Percentiles rank a stretch among this genome's conserved stretches.
Conservation (phyloP, 495 filamentous ascomycete species). For the Immersiella caudata region DNA sequence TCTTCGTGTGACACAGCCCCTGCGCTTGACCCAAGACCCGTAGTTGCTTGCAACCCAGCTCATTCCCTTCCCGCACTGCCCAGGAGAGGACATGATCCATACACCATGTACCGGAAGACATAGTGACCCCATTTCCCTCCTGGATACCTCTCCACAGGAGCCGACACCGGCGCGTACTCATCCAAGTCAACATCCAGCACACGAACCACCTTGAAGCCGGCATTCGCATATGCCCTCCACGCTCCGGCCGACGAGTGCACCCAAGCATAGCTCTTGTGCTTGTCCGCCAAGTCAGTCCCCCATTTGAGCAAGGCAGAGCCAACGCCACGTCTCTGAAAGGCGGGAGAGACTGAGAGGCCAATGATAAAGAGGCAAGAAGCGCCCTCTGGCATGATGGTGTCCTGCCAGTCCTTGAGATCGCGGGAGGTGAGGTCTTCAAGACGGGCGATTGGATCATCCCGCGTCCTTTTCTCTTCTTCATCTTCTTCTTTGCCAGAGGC, state of each 20-base stretch:
- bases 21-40: too few relatives aligned
- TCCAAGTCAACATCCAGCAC: constrained; percentile 18
- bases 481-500: background rate
- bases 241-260: constrained; percentile 18
- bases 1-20: too few relatives aligned
- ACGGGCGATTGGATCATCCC: background rate
- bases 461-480: background rate
- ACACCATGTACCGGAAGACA: constrained; percentile 21
- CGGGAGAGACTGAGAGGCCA: constrained; percentile 14
- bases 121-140: constrained; percentile 22
- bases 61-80: too few relatives aligned
- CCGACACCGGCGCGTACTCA: constrained; percentile 17
- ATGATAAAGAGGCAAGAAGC: constrained; percentile 7
- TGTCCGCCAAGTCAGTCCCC: constrained; percentile 16
- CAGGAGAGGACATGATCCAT: too few relatives aligned
- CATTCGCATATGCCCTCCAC: constrained; percentile 11
- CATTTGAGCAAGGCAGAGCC: constrained; percentile 15
- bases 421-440: constrained; percentile 6
- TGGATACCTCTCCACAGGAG: constrained; percentile 3
- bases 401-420: constrained; percentile 14
- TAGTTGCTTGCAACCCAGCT: too few relatives aligned
- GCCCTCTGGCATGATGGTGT: background rate
- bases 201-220: constrained; percentile 15
- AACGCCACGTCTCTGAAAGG: constrained; percentile 16
- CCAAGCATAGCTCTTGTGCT: constrained; percentile 12